Evolutionary conservation across 2,329 filamentous ascomycete species (phyloP).

Genomic region (Helminthosporium solani): DNA sequence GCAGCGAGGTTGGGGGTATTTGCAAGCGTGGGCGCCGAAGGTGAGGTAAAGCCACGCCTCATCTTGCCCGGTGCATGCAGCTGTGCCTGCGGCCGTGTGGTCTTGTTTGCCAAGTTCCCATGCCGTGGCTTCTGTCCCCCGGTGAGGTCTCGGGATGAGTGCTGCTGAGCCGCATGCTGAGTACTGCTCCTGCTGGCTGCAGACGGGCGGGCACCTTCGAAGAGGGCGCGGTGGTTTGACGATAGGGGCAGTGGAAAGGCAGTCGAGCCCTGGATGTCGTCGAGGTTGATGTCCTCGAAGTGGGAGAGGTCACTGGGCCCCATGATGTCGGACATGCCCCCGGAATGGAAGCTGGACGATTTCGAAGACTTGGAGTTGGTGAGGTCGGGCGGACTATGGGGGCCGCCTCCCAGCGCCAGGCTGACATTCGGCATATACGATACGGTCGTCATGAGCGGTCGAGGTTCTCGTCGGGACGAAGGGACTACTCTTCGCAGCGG

Average conservation of each 20-base stretch:
- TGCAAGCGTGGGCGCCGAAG: conserved; percentile 37
- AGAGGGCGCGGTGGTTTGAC: conserved; percentile 33
- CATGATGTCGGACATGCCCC: conserved; percentile 65
- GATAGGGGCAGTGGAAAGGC: conserved; percentile 48
- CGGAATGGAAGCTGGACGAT: conserved; percentile 83
- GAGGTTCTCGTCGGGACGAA: conserved; percentile 21
- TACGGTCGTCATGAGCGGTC: conserved; percentile 42
- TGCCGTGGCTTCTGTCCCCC: conserved; percentile 39
- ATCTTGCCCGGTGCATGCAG: conserved; percentile 43
- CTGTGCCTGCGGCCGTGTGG: conserved; percentile 35
- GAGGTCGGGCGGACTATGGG: conserved; percentile 74
- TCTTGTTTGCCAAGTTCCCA: conserved; percentile 43
- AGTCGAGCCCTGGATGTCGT: conserved; percentile 60
- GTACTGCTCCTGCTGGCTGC: conserved; percentile 16
- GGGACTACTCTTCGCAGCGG: conserved; percentile 22
- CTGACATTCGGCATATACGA: conserved; percentile 24
- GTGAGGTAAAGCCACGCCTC: conserved; percentile 45
- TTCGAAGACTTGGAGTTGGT: conserved; percentile 86
- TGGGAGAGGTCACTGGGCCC: conserved; percentile 69
- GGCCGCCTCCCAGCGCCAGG: conserved; percentile 46
- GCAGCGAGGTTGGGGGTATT: conserved; percentile 32
- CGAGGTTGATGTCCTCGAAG: conserved; percentile 91
- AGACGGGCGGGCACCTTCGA: conserved; percentile 28
- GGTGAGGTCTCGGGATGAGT: conserved; percentile 44
- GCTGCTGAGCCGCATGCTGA: conserved; percentile 16